Conservation (phyloP, 768 basidiomycete genomes). For the Rhodotorula babjevae region DNA sequence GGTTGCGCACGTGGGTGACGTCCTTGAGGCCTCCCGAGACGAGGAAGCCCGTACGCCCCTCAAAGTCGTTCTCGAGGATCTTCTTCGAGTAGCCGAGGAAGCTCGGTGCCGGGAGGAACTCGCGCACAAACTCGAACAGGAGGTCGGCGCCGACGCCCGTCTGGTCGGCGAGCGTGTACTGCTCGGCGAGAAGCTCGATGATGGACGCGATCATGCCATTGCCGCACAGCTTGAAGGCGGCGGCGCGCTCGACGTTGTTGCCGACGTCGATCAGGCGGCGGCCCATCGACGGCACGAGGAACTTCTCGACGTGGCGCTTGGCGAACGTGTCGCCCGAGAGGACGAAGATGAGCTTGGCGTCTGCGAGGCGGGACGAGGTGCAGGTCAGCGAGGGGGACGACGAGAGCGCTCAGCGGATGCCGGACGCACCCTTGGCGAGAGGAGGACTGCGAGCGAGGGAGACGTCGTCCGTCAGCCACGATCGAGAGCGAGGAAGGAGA, state of each 20-base stretch:
- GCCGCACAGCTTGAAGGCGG: conserved; percentile 65
- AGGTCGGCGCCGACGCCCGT: conserved; percentile 67
- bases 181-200: conserved; percentile 73
- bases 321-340: conserved; percentile 77
- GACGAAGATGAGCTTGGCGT: conserved; percentile 62
- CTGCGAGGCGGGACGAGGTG: conserved; percentile 43
- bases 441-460: background rate
- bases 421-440: background rate
- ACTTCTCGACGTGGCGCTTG: conserved; percentile 71
- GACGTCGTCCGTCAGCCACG: background rate
- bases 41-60: conserved; percentile 67
- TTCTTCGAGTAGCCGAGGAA: conserved; percentile 54
- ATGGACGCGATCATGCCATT: conserved; percentile 9
- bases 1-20: conserved; percentile 54
- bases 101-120: conserved; percentile 48
- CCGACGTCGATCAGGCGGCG: conserved; percentile 70
- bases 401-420: background rate
- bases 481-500: conserved; percentile 21
- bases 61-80: conserved; percentile 70
- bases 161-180: conserved; percentile 79
- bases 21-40: conserved; percentile 80
- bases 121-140: conserved; percentile 54
- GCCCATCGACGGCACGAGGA: conserved; percentile 74
- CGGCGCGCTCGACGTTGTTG: conserved; percentile 78
- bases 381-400: too few species aligned